A percentile compares a stretch with the other conserved stretches of the same genome.
Evolutionary conservation across 2,329 filamentous ascomycete species (phyloP).

Genomic region (Clathrospora elynae): DNA sequence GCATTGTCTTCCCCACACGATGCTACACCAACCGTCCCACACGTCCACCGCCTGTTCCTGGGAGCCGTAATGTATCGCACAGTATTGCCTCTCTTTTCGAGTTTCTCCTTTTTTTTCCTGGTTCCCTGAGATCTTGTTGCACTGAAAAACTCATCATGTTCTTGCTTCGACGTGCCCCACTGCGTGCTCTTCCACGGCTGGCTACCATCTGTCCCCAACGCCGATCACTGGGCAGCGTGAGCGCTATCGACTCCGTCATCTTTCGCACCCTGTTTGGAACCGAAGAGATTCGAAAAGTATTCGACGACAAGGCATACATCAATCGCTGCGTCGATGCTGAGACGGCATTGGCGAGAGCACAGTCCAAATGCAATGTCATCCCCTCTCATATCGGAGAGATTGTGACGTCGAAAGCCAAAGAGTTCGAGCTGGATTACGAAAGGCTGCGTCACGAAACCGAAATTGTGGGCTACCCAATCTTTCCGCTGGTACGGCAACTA

Average conservation of each 20-base stretch:
- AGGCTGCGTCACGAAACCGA: conserved; percentile 54
- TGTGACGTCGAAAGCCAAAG: conserved; percentile 37
- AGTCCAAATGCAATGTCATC: conserved; percentile 56
- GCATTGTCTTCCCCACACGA: conserved; percentile 36
- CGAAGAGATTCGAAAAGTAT: conserved; percentile 57
- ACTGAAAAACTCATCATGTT: conserved; percentile 33
- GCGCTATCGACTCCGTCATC: conserved; percentile 56
- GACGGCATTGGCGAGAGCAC: conserved; percentile 58
- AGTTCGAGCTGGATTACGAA: conserved; percentile 52
- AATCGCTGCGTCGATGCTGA: conserved; percentile 58
- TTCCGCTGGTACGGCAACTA: conserved; percentile 58
- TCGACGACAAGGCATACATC: conserved; percentile 58
- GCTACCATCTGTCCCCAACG: conserved; percentile 22
- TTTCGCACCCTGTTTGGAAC: conserved; percentile 60
- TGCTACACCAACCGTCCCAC: conserved; percentile 22
- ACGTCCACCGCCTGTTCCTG: conserved; percentile 19
- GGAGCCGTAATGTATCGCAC: conserved; percentile 16
- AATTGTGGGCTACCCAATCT: conserved; percentile 61
- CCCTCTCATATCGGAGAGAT: conserved; percentile 48
- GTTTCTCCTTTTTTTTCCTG: conserved; percentile 9
- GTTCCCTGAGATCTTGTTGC: conserved; percentile 9
- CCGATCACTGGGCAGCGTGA: conserved; percentile 39
- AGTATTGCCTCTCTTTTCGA: conserved; percentile 11
- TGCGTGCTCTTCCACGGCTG: conserved; percentile 26
- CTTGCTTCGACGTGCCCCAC: conserved; percentile 32